A percentile compares a stretch with the other conserved stretches of the same genome.
Evolutionary conservation across 2,329 filamentous ascomycete genomes (phyloP).

Genomic region (Corynespora cassiicola): DNA sequence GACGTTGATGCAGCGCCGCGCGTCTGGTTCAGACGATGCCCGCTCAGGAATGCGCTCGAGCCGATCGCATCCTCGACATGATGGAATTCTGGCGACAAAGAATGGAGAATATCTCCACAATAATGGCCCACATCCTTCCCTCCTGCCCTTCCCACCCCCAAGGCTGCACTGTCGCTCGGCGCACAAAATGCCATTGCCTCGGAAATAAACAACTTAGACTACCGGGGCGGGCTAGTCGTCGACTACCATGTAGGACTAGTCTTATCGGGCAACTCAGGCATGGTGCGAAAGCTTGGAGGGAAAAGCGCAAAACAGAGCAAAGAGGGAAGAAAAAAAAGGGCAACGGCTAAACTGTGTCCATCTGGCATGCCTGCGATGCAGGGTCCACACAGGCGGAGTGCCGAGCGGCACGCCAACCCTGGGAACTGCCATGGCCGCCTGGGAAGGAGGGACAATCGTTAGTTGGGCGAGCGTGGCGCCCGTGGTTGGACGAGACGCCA

Average conservation of each 20-base stretch:
- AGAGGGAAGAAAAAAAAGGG: slow-evolving; percentile 5
- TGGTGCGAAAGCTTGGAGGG: slow-evolving; percentile 1
- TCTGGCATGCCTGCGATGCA: slow-evolving; percentile 23
- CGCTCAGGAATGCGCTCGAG: slow-evolving; percentile 25
- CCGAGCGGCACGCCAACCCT: slow-evolving; percentile 11
- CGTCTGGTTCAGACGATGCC: slow-evolving; percentile 24
- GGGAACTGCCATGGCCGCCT: not conserved
- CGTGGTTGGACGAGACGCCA: not conserved
- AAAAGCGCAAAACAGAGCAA: no score
- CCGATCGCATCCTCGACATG: slow-evolving; percentile 31
- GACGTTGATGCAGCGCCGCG: no score
- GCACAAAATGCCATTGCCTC: no score
- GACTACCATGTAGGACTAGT: no score
- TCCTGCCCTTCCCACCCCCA: no score
- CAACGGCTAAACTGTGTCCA: slow-evolving; percentile 26
- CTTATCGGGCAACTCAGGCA: slow-evolving; percentile 22
- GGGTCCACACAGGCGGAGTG: slow-evolving; percentile 21
- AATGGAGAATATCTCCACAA: no score
- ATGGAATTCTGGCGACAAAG: no score
- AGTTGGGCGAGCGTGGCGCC: not conserved
- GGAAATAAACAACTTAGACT: slow-evolving; percentile 22
- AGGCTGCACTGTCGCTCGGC: no score
- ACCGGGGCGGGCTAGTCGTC: no score
- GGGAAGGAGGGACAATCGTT: not conserved
- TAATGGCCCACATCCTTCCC: no score